These are phyloP conservation scores for Saccharomyces kudriavzevii DNA, from an alignment of 805 yeast species.

Conservation along the genomic window DNA sequence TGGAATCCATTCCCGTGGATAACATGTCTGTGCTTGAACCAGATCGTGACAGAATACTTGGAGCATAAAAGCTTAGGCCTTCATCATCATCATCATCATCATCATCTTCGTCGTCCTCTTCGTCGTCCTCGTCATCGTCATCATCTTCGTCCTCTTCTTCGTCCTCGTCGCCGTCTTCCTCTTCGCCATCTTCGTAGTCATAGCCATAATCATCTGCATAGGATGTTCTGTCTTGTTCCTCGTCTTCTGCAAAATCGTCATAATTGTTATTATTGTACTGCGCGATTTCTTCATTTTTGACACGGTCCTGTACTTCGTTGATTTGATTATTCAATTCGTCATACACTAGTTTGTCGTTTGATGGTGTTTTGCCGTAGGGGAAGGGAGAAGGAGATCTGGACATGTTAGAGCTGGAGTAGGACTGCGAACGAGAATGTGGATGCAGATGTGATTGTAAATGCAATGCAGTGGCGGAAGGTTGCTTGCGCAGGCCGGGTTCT, in stretches of 20 bases:
- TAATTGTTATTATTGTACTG: conserved; percentile 6
- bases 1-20: conserved; percentile 1
- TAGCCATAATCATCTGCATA: conserved; percentile 10
- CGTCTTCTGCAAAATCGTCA: conserved; percentile 4
- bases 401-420: neutral
- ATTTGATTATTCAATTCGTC: neutral
- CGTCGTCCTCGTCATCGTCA: conserved; percentile 23
- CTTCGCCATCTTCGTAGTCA: conserved; percentile 5
- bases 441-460: neutral
- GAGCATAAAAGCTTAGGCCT: conserved; percentile 33
- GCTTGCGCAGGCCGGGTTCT: neutral
- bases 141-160: conserved; percentile 18
- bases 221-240: conserved; percentile 7
- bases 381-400: neutral
- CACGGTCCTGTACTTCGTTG: neutral
- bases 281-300: neutral
- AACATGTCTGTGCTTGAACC: conserved; percentile 14
- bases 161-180: conserved; percentile 12
- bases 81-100: conserved; percentile 31
- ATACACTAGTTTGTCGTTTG: neutral
- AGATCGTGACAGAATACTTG: conserved; percentile 25
- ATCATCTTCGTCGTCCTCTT: conserved; percentile 29
- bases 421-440: neutral
- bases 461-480: neutral
- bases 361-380: neutral